A percentile compares a stretch with the other conserved stretches of the same genome.
These are phyloP conservation scores for Puccinia sorghi DNA, from an alignment of 1,284 basidiomycete genomes.

Conservation along the genomic window DNA sequence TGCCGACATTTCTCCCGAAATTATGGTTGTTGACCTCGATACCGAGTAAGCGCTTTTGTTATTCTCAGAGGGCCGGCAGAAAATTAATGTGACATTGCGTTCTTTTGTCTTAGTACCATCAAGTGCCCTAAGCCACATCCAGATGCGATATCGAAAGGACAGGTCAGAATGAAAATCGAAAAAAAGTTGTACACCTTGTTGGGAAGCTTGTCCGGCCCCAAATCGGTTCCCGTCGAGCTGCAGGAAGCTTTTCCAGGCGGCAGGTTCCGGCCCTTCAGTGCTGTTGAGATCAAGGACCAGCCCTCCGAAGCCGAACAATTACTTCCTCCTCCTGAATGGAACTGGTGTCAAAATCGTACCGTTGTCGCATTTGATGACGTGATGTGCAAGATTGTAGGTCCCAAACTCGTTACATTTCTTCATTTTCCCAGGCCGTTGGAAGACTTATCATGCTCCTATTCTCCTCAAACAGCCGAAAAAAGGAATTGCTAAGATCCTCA, in stretches of 20 bases:
- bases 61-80: neutral
- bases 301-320: constrained; percentile 46
- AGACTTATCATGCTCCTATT: neutral
- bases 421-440: neutral
- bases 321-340: constrained; percentile 48
- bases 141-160: constrained; percentile 75
- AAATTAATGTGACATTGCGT: neutral
- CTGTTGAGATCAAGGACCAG: constrained; percentile 39
- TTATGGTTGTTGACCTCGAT: constrained; percentile 88
- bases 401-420: neutral
- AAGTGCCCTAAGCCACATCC: constrained; percentile 75
- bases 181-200: constrained; percentile 74
- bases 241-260: constrained; percentile 93
- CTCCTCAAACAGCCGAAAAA: constrained; percentile 9
- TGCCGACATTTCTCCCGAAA: constrained; percentile 69
- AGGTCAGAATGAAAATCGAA: constrained; percentile 79
- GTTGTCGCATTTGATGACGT: constrained; percentile 36
- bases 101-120: constrained; percentile 43
- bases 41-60: constrained; percentile 71
- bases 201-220: constrained; percentile 60
- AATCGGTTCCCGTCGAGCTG: constrained; percentile 67
- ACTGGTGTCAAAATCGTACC: constrained; percentile 39
- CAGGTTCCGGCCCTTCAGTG: constrained; percentile 60
- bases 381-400: constrained; percentile 35
- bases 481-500: constrained; percentile 41